Percentiles rank a stretch among this genome's conserved stretches.
phyloP scores from a whole-genome alignment of 164 flowering plant genomes.

The Stephania yunnanensis region DNA sequence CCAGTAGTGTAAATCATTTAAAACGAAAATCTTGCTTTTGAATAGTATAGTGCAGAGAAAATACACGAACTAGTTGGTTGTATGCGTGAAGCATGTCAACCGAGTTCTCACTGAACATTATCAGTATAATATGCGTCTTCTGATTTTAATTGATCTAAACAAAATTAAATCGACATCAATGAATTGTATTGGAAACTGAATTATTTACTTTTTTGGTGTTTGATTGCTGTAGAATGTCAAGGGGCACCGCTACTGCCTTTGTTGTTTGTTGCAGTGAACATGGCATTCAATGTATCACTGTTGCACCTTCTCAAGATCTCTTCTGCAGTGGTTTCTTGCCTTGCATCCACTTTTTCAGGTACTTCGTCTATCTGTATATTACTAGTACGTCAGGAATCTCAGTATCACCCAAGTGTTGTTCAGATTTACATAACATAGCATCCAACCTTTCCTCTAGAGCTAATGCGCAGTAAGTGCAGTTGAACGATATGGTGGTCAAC shows the following conservation, averaged over 20 bases:
- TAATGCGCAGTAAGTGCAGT: too few relatives aligned
- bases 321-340: conserved; percentile 86
- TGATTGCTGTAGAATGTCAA: conserved; percentile 57
- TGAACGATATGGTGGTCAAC: too few relatives aligned
- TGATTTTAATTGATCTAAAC: not conserved
- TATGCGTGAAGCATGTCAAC: not conserved
- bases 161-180: not conserved
- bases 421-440: not conserved
- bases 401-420: not conserved
- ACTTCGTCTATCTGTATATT: not conserved
- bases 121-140: not conserved
- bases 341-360: conserved; percentile 92
- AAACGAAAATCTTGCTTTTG: too few relatives aligned
- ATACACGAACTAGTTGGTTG: too few relatives aligned
- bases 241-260: conserved; percentile 92
- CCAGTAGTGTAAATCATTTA: too few relatives aligned
- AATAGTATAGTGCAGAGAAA: too few relatives aligned
- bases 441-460: not conserved
- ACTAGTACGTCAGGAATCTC: not conserved
- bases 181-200: conserved; percentile 15
- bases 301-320: conserved; percentile 91
- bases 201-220: not conserved
- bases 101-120: not conserved
- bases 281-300: conserved; percentile 85
- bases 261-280: conserved; percentile 73